Conservation (phyloP, 768 basidiomycete genomes). For the Fibroporia radiculosa region DNA sequence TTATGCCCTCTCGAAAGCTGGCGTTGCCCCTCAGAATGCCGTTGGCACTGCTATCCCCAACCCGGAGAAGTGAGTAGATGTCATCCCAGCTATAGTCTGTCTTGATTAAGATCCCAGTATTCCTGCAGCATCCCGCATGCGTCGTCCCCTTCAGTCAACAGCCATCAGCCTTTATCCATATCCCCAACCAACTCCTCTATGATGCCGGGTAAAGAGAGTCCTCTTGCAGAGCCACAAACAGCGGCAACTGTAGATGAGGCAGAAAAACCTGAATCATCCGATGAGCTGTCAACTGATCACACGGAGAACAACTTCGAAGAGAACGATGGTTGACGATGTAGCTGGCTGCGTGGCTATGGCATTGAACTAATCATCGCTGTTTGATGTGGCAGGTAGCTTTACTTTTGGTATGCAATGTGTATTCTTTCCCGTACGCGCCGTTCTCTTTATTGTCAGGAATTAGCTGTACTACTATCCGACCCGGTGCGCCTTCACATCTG, state of each 20-base stretch:
- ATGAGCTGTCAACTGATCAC: constrained; percentile 1
- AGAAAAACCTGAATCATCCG: constrained; percentile 1
- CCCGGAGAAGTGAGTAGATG: constrained; percentile 76
- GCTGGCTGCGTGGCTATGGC: no score
- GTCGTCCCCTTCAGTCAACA: constrained; percentile 52
- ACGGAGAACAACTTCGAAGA: neutral
- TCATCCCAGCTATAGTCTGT: neutral
- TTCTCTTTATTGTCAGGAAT: neutral
- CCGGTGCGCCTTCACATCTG: no score
- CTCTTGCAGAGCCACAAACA: constrained; percentile 22
- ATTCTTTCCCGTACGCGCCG: neutral
- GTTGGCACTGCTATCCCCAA: constrained; percentile 98
- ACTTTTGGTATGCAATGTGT: neutral
- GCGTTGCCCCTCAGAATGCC: constrained; percentile 76
- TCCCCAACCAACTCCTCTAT: constrained; percentile 58
- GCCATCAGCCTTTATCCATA: constrained; percentile 42
- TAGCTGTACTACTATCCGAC: no score
- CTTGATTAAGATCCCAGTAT: constrained; percentile 3
- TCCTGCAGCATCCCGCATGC: constrained; percentile 82
- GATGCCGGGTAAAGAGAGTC: constrained; percentile 58
- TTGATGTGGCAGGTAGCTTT: constrained; percentile 4
- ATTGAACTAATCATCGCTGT: no score
- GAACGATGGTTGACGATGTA: constrained; percentile 1
- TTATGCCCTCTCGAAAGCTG: constrained; percentile 94
- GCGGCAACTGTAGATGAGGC: constrained; percentile 3